A percentile compares a stretch with the other conserved stretches of the same genome.
Evolutionary conservation across 768 basidiomycete species (phyloP).

Genomic region (Lactifluus hygrophoroides): DNA sequence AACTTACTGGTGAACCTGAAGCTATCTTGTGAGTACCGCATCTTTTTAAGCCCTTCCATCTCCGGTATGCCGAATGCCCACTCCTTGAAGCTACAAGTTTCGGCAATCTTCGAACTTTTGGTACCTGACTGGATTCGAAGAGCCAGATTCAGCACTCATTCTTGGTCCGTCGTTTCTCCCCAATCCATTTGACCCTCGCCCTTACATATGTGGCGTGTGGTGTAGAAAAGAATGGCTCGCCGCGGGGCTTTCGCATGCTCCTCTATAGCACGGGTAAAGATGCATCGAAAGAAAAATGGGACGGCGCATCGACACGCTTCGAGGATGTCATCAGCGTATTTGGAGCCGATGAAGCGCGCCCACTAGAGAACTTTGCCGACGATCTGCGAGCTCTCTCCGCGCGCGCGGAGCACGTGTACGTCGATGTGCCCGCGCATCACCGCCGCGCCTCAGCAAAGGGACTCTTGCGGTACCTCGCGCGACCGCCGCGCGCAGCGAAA

Average conservation of each 20-base stretch:
- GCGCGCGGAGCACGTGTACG: constrained; percentile 37
- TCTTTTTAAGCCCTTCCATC: background rate
- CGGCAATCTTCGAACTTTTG: constrained; percentile 88
- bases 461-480: constrained; percentile 23
- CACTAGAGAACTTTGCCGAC: constrained; percentile 46
- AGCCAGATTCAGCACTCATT: constrained; percentile 84
- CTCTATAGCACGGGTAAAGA: constrained; percentile 76
- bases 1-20: background rate
- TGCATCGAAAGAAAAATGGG: constrained; percentile 78
- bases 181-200: background rate
- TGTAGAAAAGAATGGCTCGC: constrained; percentile 52
- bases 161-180: constrained; percentile 43
- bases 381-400: constrained; percentile 50
- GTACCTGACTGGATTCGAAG: constrained; percentile 95
- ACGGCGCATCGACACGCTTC: constrained; percentile 74
- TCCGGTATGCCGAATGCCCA: too few relatives aligned
- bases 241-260: constrained; percentile 79
- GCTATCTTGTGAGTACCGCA: constrained; percentile 15
- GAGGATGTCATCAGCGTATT: constrained; percentile 61
- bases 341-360: constrained; percentile 63
- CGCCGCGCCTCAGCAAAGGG: background rate
- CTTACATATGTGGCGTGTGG: too few relatives aligned
- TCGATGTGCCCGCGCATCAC: constrained; percentile 29
- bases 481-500: constrained; percentile 21
- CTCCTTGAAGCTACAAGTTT: constrained; percentile 76